Conservation (phyloP, 108 stramenopile genomes). For the Cyclotella baltica region DNA sequence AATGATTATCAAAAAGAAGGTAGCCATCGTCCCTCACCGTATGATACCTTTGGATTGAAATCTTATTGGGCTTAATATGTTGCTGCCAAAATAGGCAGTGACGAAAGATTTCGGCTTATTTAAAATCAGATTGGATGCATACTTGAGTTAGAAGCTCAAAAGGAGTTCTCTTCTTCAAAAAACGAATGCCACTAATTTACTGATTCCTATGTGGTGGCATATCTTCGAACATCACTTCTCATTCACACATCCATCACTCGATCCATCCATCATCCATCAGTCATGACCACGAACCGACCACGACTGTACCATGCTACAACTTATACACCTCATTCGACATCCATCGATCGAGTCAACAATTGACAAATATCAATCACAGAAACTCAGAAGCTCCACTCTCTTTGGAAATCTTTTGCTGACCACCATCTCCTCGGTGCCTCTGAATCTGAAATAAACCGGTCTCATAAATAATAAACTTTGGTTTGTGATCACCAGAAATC, state of each 20-base stretch:
- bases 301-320: neutral
- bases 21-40: too few species aligned
- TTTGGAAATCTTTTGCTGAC: neutral
- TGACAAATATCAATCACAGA: neutral
- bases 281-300: neutral
- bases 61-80: neutral
- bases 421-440: neutral
- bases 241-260: neutral
- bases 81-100: neutral
- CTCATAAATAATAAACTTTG: constrained; percentile 7
- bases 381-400: neutral
- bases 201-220: neutral
- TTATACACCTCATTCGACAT: neutral
- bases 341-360: neutral
- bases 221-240: neutral
- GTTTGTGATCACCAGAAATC: neutral
- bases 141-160: neutral
- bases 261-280: neutral
- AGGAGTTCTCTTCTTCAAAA: neutral
- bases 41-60: too few species aligned
- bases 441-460: neutral
- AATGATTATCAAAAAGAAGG: too few species aligned
- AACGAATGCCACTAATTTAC: neutral
- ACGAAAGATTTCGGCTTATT: neutral
- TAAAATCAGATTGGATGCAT: neutral